Percentiles rank a stretch among this genome's conserved stretches.
Evolutionary conservation across 192 early-diverging fungal species (phyloP).

Genomic region (Podila minutissima): DNA sequence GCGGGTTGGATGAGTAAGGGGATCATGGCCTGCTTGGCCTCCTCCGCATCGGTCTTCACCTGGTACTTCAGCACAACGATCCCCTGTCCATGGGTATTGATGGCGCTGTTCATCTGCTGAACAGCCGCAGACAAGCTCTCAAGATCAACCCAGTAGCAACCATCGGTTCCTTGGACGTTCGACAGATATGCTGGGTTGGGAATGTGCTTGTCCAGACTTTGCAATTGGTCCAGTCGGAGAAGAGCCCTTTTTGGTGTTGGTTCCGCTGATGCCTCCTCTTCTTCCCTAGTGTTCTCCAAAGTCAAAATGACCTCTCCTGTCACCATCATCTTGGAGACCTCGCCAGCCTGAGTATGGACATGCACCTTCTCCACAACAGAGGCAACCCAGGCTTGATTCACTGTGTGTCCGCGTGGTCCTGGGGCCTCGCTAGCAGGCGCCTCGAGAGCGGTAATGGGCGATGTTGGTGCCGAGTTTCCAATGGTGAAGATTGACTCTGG

Average conservation of each 20-base stretch:
- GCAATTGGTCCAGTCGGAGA: slow-evolving; percentile 40
- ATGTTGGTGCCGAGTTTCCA: slow-evolving; percentile 20
- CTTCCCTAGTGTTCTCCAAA: slow-evolving; percentile 19
- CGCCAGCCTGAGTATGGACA: slow-evolving; percentile 52
- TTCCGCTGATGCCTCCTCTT: neutral
- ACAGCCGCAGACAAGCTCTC: slow-evolving; percentile 40
- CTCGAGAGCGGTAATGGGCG: slow-evolving; percentile 12
- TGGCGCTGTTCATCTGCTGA: slow-evolving; percentile 4
- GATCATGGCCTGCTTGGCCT: slow-evolving; percentile 22
- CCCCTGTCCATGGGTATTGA: slow-evolving; percentile 9
- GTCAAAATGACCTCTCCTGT: slow-evolving; percentile 60
- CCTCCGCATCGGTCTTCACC: slow-evolving; percentile 33
- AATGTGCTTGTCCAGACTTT: slow-evolving; percentile 43
- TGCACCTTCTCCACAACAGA: slow-evolving; percentile 60
- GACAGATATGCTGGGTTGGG: slow-evolving; percentile 52
- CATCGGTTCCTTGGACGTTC: slow-evolving; percentile 23
- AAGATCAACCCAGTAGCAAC: slow-evolving; percentile 51
- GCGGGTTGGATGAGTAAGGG: slow-evolving; percentile 52
- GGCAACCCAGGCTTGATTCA: slow-evolving; percentile 25
- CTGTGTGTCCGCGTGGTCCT: neutral
- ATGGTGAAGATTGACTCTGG: slow-evolving; percentile 12
- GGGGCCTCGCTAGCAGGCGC: neutral
- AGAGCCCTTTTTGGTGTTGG: slow-evolving; percentile 27
- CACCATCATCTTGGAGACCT: slow-evolving; percentile 53
- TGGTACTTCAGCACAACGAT: slow-evolving; percentile 55